Percentiles rank a stretch among this genome's conserved stretches.
Conservation (phyloP, 1,284 basidiomycete genomes). For the Trametes polyzona region DNA sequence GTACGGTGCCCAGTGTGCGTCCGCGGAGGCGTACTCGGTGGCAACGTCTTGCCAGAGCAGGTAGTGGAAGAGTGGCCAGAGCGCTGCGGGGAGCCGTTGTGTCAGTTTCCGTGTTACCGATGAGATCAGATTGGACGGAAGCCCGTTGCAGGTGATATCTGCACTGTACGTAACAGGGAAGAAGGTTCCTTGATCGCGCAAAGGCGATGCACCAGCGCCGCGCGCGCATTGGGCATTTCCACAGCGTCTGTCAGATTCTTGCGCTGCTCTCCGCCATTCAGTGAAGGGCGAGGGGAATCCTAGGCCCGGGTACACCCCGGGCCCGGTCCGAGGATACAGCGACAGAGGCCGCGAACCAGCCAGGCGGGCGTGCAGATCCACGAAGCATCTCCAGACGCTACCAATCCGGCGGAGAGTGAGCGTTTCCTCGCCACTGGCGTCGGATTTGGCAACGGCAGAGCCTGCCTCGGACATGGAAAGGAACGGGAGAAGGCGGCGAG, state of each 20-base stretch:
- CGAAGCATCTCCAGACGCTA: slow-evolving; percentile 1
- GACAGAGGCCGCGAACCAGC: background rate
- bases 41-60: slow-evolving; percentile 96
- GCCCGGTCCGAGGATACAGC: slow-evolving; percentile 18
- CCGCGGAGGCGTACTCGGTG: slow-evolving; percentile 79
- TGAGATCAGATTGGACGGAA: background rate
- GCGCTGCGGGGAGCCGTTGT: slow-evolving; percentile 49
- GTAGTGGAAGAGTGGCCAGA: slow-evolving; percentile 99
- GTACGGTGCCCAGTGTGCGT: slow-evolving; percentile 87
- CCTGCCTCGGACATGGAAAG: background rate
- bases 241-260: background rate
- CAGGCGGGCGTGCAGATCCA: background rate
- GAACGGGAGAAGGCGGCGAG: slow-evolving; percentile 1
- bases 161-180: slow-evolving; percentile 14
- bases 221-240: background rate
- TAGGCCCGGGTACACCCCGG: slow-evolving; percentile 12
- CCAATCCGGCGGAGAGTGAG: slow-evolving; percentile 11
- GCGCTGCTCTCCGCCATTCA: slow-evolving; percentile 9
- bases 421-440: background rate
- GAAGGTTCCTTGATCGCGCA: slow-evolving; percentile 14
- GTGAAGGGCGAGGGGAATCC: background rate
- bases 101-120: slow-evolving; percentile 10
- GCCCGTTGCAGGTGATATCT: background rate
- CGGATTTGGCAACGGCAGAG: slow-evolving; percentile 11
- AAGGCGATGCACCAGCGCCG: background rate